Base-by-base conservation (phyloP, 208 protist genomes). In the Acanthamoeba royreba region DNA sequence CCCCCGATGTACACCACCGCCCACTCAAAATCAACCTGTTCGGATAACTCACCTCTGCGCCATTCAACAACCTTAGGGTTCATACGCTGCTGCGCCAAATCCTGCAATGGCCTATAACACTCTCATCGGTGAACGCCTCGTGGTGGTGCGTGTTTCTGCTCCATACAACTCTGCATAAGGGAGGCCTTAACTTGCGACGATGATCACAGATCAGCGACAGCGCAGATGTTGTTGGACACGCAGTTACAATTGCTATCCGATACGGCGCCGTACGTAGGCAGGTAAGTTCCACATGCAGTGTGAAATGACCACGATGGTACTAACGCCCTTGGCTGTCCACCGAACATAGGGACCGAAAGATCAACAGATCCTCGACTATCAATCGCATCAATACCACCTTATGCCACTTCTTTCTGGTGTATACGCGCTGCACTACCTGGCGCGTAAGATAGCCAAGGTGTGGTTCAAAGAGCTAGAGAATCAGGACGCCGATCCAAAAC, bases 231-330 rank as follows among this genome's bases (percentile, higher is more conserved):
- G 38, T 92, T 35, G 4, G 66, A n/a, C 31, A 83, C 38, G 72
- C 72, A 42, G 28, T 95, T 8, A 91, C 95, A 2, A 95, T 95
- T 28, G 93, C 96, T 0, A 81, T 96, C 0, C 91, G 95, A 45
- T 97, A 96, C 52, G 55, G 72, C 9, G 42, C 55, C 22, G 69
- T 95, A 25, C 92, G 94, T 22, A 74, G 95, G 42, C 94, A 95
- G 83, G 92, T n/a, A n/a, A n/a, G n/a, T n/a, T n/a, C n/a, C n/a
- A n/a, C n/a, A n/a, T n/a, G n/a, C n/a, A n/a, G n/a, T n/a, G n/a
- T n/a, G n/a, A n/a, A n/a, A n/a, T n/a, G n/a, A n/a, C n/a, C n/a
- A n/a, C n/a, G n/a, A n/a, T n/a, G n/a, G n/a, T n/a, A n/a, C n/a
- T n/a, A n/a, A n/a, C n/a, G n/a, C n/a, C n/a, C n/a, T n/a, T n/a